phyloP scores from a whole-genome alignment of 805 yeast genomes.

The Barnettozyma pratensis region DNA sequence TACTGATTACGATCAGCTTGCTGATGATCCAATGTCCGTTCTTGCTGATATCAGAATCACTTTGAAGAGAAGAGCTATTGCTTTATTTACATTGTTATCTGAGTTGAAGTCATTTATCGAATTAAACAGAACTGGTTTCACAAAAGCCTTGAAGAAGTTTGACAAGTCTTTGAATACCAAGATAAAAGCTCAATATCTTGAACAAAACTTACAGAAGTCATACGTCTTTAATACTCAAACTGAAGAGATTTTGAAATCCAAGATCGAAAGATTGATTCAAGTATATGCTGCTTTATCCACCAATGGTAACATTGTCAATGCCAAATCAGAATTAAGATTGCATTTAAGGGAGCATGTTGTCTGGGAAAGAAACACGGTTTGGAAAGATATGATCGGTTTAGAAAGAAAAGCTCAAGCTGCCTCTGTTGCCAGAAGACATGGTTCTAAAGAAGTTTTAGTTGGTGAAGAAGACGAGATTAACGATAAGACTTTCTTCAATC shows the following conservation, averaged over 20 bases:
- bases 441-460: constrained; percentile 18
- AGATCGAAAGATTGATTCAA: constrained; percentile 47
- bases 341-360: constrained; percentile 87
- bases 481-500: constrained; percentile 23
- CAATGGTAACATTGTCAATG: constrained; percentile 34
- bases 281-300: constrained; percentile 52
- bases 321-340: constrained; percentile 44
- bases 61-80: constrained; percentile 59
- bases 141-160: constrained; percentile 86
- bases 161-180: constrained; percentile 72
- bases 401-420: constrained; percentile 86
- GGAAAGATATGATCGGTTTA: constrained; percentile 93
- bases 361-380: constrained; percentile 96
- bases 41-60: constrained; percentile 41
- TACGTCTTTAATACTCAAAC: constrained; percentile 52
- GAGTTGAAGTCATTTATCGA: constrained; percentile 83
- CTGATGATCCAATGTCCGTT: constrained; percentile 19
- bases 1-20: constrained; percentile 15
- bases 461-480: constrained; percentile 25
- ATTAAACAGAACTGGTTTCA: constrained; percentile 81
- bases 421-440: constrained; percentile 30
- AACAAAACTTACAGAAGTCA: constrained; percentile 37
- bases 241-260: constrained; percentile 40
- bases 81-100: constrained; percentile 66
- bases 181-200: constrained; percentile 55